Percentiles rank a stretch among this genome's conserved stretches.
Evolutionary conservation across 164 flowering plant species (phyloP).

Genomic region (Annona squamosa): DNA sequence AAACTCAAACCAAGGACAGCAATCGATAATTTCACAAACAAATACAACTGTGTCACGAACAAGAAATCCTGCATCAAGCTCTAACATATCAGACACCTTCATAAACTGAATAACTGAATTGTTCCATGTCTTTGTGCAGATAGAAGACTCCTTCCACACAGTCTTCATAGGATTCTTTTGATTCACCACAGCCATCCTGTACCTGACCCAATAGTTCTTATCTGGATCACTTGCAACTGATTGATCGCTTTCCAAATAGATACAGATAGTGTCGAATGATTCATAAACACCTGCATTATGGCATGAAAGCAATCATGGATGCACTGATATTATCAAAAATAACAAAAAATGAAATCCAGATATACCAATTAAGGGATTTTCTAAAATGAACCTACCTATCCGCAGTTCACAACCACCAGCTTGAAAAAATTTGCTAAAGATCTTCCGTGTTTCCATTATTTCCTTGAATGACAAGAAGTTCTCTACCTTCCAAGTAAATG

Average conservation of each 20-base stretch:
- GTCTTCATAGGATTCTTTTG: slow-evolving; percentile 87
- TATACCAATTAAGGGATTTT: not conserved
- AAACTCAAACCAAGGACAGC: slow-evolving; percentile 99
- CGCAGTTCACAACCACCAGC: slow-evolving; percentile 99
- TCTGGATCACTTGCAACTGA: slow-evolving; percentile 85
- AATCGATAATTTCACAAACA: slow-evolving; percentile 95
- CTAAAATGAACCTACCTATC: slow-evolving; percentile 53
- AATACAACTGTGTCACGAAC: slow-evolving; percentile 91
- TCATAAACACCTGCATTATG: slow-evolving; percentile 73
- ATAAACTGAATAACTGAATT: slow-evolving; percentile 98
- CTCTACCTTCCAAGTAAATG: slow-evolving; percentile 97
- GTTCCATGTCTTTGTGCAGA: slow-evolving; percentile 98
- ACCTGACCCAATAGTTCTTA: slow-evolving; percentile 95
- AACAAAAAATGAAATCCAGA: not conserved
- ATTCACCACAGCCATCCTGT: slow-evolving; percentile 86
- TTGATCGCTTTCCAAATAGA: slow-evolving; percentile 96
- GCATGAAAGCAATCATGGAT: slow-evolving; percentile 1
- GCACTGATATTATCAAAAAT: not conserved
- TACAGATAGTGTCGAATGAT: slow-evolving; percentile 94
- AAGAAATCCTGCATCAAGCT: slow-evolving; percentile 91
- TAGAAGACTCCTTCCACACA: slow-evolving; percentile 96
- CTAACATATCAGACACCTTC: slow-evolving; percentile 99
- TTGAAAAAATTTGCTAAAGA: slow-evolving; percentile 94
- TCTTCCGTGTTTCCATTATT: slow-evolving; percentile 93
- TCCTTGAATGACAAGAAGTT: slow-evolving; percentile 92